Conservation (phyloP, 2,329 filamentous ascomycete species). For the Verticillium albo-atrum region DNA sequence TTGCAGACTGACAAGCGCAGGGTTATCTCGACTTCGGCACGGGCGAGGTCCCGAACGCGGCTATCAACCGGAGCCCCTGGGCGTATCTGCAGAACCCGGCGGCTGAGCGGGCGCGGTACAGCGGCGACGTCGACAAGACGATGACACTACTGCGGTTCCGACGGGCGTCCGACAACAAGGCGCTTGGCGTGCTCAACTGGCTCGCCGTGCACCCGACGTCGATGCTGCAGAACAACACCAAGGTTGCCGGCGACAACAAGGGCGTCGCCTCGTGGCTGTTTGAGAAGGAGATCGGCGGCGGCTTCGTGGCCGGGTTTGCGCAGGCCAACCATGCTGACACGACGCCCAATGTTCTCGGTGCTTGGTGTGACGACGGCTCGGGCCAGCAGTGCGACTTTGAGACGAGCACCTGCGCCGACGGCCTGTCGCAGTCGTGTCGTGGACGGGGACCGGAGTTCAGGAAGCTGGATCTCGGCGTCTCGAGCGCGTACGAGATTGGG, state of each 20-base stretch:
- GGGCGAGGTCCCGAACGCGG: constrained; percentile 67
- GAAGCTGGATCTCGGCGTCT: constrained; percentile 64
- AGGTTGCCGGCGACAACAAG: constrained; percentile 94
- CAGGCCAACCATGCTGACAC: constrained; percentile 91
- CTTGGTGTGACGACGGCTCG: constrained; percentile 84
- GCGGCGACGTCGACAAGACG: constrained; percentile 44
- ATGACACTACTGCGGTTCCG: constrained; percentile 78
- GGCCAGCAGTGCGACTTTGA: constrained; percentile 67
- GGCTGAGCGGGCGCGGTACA: constrained; percentile 67
- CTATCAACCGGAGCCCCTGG: constrained; percentile 85
- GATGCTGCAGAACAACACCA: constrained; percentile 84
- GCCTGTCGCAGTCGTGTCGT: constrained; percentile 66
- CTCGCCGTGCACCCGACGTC: constrained; percentile 91
- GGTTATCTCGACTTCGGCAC: constrained; percentile 69
- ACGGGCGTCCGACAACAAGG: constrained; percentile 68
- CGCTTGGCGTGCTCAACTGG: constrained; percentile 81
- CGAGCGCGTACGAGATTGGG: constrained; percentile 73
- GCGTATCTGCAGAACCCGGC: constrained; percentile 84
- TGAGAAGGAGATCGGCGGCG: constrained; percentile 62
- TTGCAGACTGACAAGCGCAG: constrained; percentile 15
- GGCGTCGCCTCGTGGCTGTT: constrained; percentile 84
- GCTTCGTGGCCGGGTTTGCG: constrained; percentile 87
- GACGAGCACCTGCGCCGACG: constrained; percentile 77
- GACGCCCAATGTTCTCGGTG: constrained; percentile 80
- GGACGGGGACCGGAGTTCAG: constrained; percentile 68